Base-by-base conservation (phyloP, 1,284 basidiomycete genomes). In the Rhizoctonia solani region DNA sequence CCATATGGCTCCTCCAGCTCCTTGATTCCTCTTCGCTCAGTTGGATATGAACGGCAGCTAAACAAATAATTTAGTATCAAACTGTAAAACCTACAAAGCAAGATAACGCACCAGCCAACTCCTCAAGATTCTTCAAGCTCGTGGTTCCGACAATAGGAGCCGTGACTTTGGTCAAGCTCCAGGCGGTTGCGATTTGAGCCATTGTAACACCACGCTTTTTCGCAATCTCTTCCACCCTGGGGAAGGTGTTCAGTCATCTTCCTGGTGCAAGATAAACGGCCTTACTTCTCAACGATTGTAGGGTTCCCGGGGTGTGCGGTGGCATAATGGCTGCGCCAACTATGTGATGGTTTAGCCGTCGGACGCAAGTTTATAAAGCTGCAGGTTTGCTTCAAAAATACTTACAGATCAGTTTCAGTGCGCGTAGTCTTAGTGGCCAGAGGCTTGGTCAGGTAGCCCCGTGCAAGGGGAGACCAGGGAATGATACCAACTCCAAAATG, bases 21-120 rank as follows among this genome's bases (percentile, higher is more conserved):
- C 67, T 75, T 71, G 59, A 77, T 72, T 80, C 78, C 30, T 79
- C 79, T 6, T 74, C 65, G 0, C 74, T 75, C 50, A 80, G 71
- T 61, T 75, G 70, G 54, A 80, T 47, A 27, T 65, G 54, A 19
- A 69, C 54, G 14, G 56, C 68, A 39, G 68, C 68, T 69, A 42
- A 21, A 21, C 16, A 16, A 16, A 6, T 19, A 29, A 5, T 13
- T 25, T 14, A 42, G 8, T 21, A 6, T 6, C 9, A 46, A 19
- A 46, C 37, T 16, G 16, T 9, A 19, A 46, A 21, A 9, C 19
- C 6, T 19, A 19, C 5, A 11, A 14, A 9, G 9, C 5, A 46
- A 14, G 19, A 46, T 6, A 9, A 67, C 66, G 2, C 23, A 58
- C 66, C 66, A 37, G 56, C 41, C 2, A 68, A 27, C 19, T 68